Conservation (phyloP, 345 rosid genomes). For the Orychophragmus violaceus region DNA sequence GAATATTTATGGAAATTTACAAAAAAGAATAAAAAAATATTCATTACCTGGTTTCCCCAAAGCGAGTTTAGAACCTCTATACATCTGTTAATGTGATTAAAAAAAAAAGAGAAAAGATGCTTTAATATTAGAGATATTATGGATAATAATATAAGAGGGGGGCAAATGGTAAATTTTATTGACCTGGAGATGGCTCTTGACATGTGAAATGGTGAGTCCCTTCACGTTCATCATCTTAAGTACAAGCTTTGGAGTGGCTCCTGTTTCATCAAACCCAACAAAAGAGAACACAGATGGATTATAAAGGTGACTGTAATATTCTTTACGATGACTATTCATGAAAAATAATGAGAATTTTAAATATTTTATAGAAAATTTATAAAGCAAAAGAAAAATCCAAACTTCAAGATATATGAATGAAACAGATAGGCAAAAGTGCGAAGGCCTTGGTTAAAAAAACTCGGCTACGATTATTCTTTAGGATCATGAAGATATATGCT, state of each 20-base stretch:
- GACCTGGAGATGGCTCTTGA: constrained; percentile 99
- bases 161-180: background rate
- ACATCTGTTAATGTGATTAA: constrained; percentile 53
- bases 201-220: constrained; percentile 97
- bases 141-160: background rate
- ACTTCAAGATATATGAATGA: background rate
- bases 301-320: constrained; percentile 16
- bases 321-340: background rate
- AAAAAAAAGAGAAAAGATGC: background rate
- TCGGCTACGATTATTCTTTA: background rate
- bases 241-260: constrained; percentile 94
- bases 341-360: background rate
- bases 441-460: background rate
- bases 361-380: background rate
- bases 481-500: background rate
- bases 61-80: constrained; percentile 78
- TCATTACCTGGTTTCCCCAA: constrained; percentile 59
- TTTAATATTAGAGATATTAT: background rate
- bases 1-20: background rate
- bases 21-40: constrained; percentile 16
- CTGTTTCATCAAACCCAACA: constrained; percentile 32
- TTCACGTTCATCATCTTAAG: constrained; percentile 96
- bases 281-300: background rate
- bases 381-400: background rate
- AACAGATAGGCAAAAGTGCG: background rate